Percentiles rank a stretch among this genome's conserved stretches.
Conservation (phyloP, 352 stramenopile species). For the Thraustochytrium sp. region DNA sequence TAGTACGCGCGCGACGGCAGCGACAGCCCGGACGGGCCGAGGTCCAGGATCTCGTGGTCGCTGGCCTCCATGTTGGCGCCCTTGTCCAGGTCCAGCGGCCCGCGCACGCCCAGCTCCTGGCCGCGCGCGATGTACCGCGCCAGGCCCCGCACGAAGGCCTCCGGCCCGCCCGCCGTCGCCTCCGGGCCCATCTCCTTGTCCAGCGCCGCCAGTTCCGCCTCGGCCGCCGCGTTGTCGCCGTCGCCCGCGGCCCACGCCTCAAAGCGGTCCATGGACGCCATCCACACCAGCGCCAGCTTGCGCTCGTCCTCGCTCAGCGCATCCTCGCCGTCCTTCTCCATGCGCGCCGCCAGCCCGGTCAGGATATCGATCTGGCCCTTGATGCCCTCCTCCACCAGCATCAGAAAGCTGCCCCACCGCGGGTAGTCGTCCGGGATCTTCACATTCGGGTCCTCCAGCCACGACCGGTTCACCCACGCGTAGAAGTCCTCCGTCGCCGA, state of each 20-base stretch:
- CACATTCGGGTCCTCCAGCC: conserved; percentile 19
- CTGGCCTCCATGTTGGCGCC: conserved; percentile 57
- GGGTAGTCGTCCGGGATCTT: conserved; percentile 41
- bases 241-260: conserved; percentile 10
- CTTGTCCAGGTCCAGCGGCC: conserved; percentile 19
- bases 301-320: neutral
- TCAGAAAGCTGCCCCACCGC: conserved; percentile 36
- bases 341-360: neutral
- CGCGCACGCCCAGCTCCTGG: conserved; percentile 22
- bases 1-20: conserved; percentile 85
- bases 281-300: conserved; percentile 26
- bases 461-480: neutral
- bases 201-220: neutral
- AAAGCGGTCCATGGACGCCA: conserved; percentile 24
- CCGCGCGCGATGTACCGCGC: conserved; percentile 22
- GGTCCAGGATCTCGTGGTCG: conserved; percentile 69
- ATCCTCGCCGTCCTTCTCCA: neutral
- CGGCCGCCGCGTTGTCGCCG: conserved; percentile 5
- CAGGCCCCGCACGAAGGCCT: neutral
- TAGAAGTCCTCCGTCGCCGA: conserved; percentile 36
- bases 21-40: conserved; percentile 71
- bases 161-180: neutral
- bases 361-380: conserved; percentile 18
- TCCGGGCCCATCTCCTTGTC: neutral
- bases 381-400: conserved; percentile 23